Base-by-base conservation (phyloP, 106 monocot species). In the Iris macrosiphon region DNA sequence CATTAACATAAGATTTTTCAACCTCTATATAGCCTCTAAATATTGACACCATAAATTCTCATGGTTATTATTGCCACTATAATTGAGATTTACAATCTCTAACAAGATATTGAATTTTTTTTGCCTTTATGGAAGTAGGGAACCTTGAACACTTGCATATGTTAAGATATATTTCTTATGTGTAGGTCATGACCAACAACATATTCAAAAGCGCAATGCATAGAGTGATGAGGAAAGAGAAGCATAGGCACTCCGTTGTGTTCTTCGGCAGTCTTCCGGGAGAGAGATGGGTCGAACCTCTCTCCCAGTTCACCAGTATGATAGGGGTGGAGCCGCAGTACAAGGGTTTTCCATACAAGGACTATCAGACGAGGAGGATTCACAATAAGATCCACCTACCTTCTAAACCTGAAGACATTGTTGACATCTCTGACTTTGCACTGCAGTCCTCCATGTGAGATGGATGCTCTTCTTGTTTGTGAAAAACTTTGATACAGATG, bases 351-450 rank as follows among this genome's bases (percentile, higher is more conserved):
- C 24, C 52, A 59, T 73, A 65, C 65, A 60, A 73, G 17, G 64
- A 73, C 17, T 65, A 77, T 11, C 20, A 61, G 8, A 51, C 52
- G 65, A 64, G 57, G 33, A 59, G 65, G 40, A 52, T 78, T 58
- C 63, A 68, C 31, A 73, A 65, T 28, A 77, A 65, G 46, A 74
- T 69, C 0, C 52, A 69, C 47, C 64, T 69, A 0, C 57, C 76
- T 24, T 49, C 70, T 4, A 64, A 64, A 44, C 54, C 45, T 6
- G 70, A 79, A 35, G 73, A 79, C 10, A 64, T 61, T 45, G 31
- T 79, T 19, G 32, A 60, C 40, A 48, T 79, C 39, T 51, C 75
- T 7, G 48, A 58, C 37, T 75, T 63, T 59, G 61, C 75, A n/a
- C n/a, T n/a, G n/a, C n/a, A n/a, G n/a, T n/a, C n/a, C n/a, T n/a